Percentiles rank a stretch among this genome's conserved stretches.
Conservation (phyloP, 371 early-diverging fungal species). For the Fennellomyces sp. region DNA sequence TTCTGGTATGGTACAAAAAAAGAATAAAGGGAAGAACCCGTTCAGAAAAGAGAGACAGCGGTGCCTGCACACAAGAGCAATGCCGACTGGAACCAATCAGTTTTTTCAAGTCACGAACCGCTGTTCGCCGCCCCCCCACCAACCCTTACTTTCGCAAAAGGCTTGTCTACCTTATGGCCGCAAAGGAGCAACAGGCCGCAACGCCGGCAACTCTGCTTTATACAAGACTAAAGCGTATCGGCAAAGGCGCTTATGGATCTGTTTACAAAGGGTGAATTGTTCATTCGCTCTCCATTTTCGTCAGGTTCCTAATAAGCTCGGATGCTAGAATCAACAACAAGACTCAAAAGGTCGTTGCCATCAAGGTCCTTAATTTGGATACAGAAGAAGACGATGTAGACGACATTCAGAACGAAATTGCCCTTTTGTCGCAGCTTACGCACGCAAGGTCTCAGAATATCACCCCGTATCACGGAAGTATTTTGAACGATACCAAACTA, state of each 20-base stretch:
- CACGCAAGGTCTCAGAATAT: slow-evolving; percentile 87
- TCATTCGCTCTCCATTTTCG: not conserved
- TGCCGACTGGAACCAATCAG: too few relatives aligned
- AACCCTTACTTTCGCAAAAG: not conserved
- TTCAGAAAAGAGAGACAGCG: not conserved
- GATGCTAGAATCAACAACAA: slow-evolving; percentile 62
- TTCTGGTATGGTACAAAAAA: not conserved
- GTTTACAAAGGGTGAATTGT: slow-evolving; percentile 54
- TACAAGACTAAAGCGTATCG: slow-evolving; percentile 48
- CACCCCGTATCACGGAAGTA: slow-evolving; percentile 92
- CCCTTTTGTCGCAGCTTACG: slow-evolving; percentile 82
- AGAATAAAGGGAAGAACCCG: not conserved
- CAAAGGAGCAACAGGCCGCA: not conserved
- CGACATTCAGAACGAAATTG: slow-evolving; percentile 94
- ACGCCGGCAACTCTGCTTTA: slow-evolving; percentile 41
- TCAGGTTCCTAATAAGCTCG: not conserved
- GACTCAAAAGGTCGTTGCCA: slow-evolving; percentile 82
- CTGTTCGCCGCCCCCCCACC: not conserved
- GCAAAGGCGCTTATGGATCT: slow-evolving; percentile 60
- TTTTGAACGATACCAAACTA: slow-evolving; percentile 88
- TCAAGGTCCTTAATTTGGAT: slow-evolving; percentile 96
- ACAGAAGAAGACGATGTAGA: slow-evolving; percentile 96
- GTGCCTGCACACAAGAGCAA: not conserved
- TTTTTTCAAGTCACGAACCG: not conserved
- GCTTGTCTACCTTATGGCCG: too few relatives aligned